Evolutionary conservation across 2,329 filamentous ascomycete species (phyloP).

Genomic region (Beauveria asiatica): DNA sequence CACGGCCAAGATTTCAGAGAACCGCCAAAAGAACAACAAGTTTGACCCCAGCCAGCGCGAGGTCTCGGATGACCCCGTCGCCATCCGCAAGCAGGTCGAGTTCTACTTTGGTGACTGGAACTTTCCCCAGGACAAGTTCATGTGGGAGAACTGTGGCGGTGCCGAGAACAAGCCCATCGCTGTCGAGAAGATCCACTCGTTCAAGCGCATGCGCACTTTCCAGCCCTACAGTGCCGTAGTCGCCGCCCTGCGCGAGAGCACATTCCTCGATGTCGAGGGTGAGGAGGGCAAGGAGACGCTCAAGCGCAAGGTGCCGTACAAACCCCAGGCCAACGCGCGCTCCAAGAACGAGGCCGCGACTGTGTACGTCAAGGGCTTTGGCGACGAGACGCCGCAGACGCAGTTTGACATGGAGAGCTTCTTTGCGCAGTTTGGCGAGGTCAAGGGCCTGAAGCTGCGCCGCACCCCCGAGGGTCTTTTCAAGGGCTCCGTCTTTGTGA

Average conservation of each 20-base stretch:
- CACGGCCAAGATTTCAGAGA: slow-evolving; percentile 30
- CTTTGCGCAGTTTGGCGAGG: slow-evolving; percentile 71
- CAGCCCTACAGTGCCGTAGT: slow-evolving; percentile 79
- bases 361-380: slow-evolving; percentile 92
- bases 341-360: slow-evolving; percentile 62
- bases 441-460: slow-evolving; percentile 79
- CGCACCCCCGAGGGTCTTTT: slow-evolving; percentile 65
- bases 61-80: slow-evolving; percentile 66
- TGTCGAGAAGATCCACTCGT: slow-evolving; percentile 69
- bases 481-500: slow-evolving; percentile 95
- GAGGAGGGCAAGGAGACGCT: slow-evolving; percentile 62
- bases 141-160: slow-evolving; percentile 71
- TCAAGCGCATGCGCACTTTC: slow-evolving; percentile 96
- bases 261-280: slow-evolving; percentile 63
- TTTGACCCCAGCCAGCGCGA: slow-evolving; percentile 59
- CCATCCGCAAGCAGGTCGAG: slow-evolving; percentile 86
- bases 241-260: slow-evolving; percentile 71
- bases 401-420: slow-evolving; percentile 94
- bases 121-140: slow-evolving; percentile 78
- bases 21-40: slow-evolving; percentile 52
- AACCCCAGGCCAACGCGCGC: slow-evolving; percentile 49
- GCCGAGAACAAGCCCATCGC: slow-evolving; percentile 72
- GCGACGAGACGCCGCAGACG: slow-evolving; percentile 69
- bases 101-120: slow-evolving; percentile 96
- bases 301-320: slow-evolving; percentile 67